Conservation (phyloP, 371 early-diverging fungal genomes). For the Circinella umbellata region DNA sequence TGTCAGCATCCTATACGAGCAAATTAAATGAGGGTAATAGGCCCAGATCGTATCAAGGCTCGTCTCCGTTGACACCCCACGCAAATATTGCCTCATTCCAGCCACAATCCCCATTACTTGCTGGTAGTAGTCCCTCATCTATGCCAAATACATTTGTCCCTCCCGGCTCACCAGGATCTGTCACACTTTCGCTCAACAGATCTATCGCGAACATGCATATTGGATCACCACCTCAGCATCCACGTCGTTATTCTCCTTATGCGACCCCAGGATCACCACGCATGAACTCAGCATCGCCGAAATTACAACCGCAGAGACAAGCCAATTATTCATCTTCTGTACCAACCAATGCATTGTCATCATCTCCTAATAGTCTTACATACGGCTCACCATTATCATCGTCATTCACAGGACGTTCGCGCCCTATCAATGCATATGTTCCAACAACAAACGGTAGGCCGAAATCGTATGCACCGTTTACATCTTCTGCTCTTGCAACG, state of each 20-base stretch:
- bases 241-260: slow-evolving; percentile 32
- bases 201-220: slow-evolving; percentile 40
- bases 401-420: slow-evolving; percentile 20
- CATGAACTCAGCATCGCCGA: slow-evolving; percentile 28
- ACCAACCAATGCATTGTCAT: slow-evolving; percentile 19
- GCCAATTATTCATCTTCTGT: slow-evolving; percentile 26
- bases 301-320: slow-evolving; percentile 14
- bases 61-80: slow-evolving; percentile 14
- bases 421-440: neutral
- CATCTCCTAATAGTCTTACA: slow-evolving; percentile 20
- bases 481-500: slow-evolving; percentile 37
- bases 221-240: slow-evolving; percentile 32
- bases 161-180: slow-evolving; percentile 22
- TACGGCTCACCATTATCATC: slow-evolving; percentile 14
- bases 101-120: slow-evolving; percentile 24
- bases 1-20: slow-evolving; percentile 17
- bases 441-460: slow-evolving; percentile 13
- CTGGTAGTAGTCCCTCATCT: slow-evolving; percentile 16
- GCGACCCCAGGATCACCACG: slow-evolving; percentile 34
- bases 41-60: slow-evolving; percentile 27
- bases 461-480: slow-evolving; percentile 36
- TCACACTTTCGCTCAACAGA: slow-evolving; percentile 25
- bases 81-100: slow-evolving; percentile 11
- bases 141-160: slow-evolving; percentile 16
- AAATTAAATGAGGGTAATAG: slow-evolving; percentile 18